Percentiles rank a stretch among this genome's conserved stretches.
Evolutionary conservation across 805 yeast genomes (phyloP).

Genomic region (Wickerhamiella kazuoi): DNA sequence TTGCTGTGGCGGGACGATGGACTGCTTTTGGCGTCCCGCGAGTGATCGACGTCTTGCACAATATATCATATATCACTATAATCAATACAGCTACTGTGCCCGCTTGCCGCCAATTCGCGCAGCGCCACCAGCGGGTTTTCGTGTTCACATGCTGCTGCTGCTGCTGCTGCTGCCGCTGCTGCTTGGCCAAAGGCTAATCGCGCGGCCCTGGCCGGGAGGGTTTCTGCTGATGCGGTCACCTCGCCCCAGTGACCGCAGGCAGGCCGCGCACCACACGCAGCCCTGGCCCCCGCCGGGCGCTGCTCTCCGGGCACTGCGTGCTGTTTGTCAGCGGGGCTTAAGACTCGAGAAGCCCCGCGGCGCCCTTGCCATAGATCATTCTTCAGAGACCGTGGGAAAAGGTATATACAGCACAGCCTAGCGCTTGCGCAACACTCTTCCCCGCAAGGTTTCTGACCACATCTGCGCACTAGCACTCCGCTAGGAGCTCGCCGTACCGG

Average conservation of each 20-base stretch:
- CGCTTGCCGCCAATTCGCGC: too few relatives aligned
- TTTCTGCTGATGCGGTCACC: too few relatives aligned
- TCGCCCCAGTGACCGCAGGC: not conserved
- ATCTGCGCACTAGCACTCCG: not conserved
- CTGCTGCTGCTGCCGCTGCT: not conserved
- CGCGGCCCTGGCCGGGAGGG: too few relatives aligned
- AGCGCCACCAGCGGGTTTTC: too few relatives aligned
- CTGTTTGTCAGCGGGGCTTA: not conserved
- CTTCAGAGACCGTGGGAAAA: not conserved
- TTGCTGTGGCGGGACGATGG: too few relatives aligned
- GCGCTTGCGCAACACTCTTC: not conserved
- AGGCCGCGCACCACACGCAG: not conserved
- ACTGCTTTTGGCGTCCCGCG: too few relatives aligned
- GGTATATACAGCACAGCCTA: not conserved
- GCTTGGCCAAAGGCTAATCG: not conserved
- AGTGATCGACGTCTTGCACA: too few relatives aligned
- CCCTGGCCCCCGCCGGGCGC: not conserved
- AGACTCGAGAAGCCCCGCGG: not conserved
- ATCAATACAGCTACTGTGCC: too few relatives aligned
- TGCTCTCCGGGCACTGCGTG: not conserved
- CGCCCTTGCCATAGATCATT: not conserved
- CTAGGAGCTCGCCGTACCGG: not conserved
- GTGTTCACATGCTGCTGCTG: not conserved
- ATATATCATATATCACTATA: too few relatives aligned
- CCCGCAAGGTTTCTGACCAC: not conserved